Base-by-base conservation (phyloP, 2,329 filamentous ascomycete species). In the Sporothrix globosa region DNA sequence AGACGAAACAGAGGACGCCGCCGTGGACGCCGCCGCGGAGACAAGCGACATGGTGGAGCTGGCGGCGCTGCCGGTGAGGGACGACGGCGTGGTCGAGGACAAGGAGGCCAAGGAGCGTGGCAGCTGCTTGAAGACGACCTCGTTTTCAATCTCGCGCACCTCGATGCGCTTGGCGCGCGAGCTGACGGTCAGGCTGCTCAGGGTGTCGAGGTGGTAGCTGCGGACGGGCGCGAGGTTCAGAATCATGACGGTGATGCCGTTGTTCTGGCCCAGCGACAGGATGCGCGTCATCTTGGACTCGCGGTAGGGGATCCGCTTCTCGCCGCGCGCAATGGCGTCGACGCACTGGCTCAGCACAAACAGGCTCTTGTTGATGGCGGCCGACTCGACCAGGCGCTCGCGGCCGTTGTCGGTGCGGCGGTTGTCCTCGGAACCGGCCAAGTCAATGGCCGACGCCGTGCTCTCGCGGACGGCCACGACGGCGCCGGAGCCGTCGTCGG, bases 231-330 rank as follows among this genome's bases (percentile, higher is more conserved):
- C 92, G 2, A 98, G 86, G 77, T 98, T 98, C 50, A 98, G 84
- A 71, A 98, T 96, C 96, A 98, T 98, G 77, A 98, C 87, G 0
- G 94, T 97, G 74, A 97, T 88, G 67, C 96, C 95, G 74, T 97
- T 93, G 81, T 98, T 97, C 81, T 97, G 95, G 2, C 95, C 95
- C 10, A 98, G 82, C 0, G 92, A 95, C 34, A 98, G 81, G 69
- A 98, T 97, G 61, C 95, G 88, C 0, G 96, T 98, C 95, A 98
- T 97, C 83, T 98, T 97, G 69, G 92, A 96, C 78, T 97, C 95
- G 70, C 95, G 87, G 79, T 97, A 98, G 0, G 96, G 95, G 76
- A 98, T 95, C 46, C 95, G 88, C 75, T 85, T 87, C 78, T 90
- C 88, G 44, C 88, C 87, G 30, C 87, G 83, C 0, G 91, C 92